Conservation (phyloP, 2,329 filamentous ascomycete genomes). For the Aspergillus sp. region DNA sequence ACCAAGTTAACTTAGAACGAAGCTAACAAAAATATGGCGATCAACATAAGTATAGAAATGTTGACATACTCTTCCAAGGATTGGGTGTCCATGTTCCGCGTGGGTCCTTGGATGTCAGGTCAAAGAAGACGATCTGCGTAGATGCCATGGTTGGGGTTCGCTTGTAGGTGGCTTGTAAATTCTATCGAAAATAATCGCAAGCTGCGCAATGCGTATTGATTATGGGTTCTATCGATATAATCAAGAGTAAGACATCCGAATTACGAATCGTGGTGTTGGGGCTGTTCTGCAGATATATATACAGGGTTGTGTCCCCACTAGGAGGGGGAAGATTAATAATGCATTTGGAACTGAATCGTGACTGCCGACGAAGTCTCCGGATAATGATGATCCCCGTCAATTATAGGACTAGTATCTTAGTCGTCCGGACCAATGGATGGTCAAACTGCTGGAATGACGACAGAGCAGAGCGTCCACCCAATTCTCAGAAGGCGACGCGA, state of each 20-base stretch:
- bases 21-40: background rate
- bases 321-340: background rate
- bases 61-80: slow-evolving; percentile 64
- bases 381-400: background rate
- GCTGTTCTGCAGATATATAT: too few relatives aligned
- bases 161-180: background rate
- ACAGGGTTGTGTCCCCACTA: too few relatives aligned
- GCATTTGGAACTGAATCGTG: background rate
- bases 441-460: too few relatives aligned
- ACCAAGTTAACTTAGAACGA: background rate
- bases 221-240: too few relatives aligned
- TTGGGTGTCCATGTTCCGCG: slow-evolving; percentile 61
- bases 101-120: background rate
- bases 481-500: too few relatives aligned
- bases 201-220: too few relatives aligned
- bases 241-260: too few relatives aligned
- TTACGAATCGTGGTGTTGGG: too few relatives aligned
- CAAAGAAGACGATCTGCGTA: background rate
- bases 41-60: background rate
- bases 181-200: background rate
- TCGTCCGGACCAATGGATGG: background rate
- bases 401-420: background rate
- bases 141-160: background rate
- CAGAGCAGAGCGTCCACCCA: too few relatives aligned
- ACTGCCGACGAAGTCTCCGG: background rate